Evolutionary conservation across 1,139 yeast species (phyloP), one percentile per base, ranked within the genome.

Genomic region (Wickerhamomyces sp.): DNA sequence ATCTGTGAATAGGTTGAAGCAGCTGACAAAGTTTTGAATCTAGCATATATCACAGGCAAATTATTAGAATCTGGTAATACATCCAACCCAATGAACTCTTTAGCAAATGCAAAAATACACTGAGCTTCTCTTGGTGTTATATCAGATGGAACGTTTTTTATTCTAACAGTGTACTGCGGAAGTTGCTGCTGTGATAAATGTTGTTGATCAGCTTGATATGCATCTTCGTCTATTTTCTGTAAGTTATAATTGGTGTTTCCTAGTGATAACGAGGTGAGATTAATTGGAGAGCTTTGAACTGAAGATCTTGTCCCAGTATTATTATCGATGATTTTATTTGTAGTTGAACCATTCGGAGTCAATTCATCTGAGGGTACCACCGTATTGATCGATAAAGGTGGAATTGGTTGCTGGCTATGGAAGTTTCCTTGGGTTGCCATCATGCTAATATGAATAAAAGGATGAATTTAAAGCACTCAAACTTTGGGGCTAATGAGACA

Each of bases 61-160:
- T 41, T 51, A 40, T 36, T 49, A 16, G 51, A 54, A 42, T 52
- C 49, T 31, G 49, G 42, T 15, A 49, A 14, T 10, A 87, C 61
- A 49, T 86, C 95, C 38, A 85, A 72, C 48, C 68, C 62, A 27
- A 80, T 59, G 49, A 84, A 87, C 51, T 87, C 95, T 42, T 74
- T 70, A 16, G 95, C 95, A 49, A 90, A 70, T 7, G 96, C 76
- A 58, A 90, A 90, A 25, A 90, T 70, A 27, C 86, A 69, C 31
- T 78, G 71, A 16, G 92, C 83, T 60, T 90, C 97, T 55, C 96
- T 77, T 25, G 72, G 59, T 4, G 90, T 64, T 33, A 89, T 65
- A 58, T 89, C 95, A 9, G 68, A 58, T 2, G 97, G 97, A 18
- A 88, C 61, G 54, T 83, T 82, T 44, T 68, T 68, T 31, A 82